Percentiles rank a stretch among this genome's conserved stretches.
These are phyloP conservation scores for Yamadazyma laniorum DNA, from an alignment of 805 yeast species.

Conservation along the genomic window DNA sequence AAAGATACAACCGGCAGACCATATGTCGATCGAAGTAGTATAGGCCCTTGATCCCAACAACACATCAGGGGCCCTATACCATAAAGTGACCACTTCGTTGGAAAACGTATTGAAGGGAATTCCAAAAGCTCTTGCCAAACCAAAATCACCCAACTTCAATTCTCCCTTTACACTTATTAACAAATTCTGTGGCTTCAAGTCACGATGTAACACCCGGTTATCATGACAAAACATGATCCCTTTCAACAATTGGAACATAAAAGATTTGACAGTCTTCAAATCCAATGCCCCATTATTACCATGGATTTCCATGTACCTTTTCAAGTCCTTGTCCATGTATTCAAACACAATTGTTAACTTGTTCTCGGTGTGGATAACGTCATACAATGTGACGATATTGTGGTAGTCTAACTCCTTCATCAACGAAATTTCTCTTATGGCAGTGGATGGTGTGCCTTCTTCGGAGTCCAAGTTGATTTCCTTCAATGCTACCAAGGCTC, in stretches of 20 bases:
- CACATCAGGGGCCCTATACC: conserved; percentile 99
- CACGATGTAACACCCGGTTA: conserved; percentile 79
- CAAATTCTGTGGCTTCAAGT: conserved; percentile 91
- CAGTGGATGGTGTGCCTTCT: conserved; percentile 98
- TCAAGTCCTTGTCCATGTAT: conserved; percentile 88
- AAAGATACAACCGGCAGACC: conserved; percentile 98
- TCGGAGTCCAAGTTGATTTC: conserved; percentile 94
- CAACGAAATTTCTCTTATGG: conserved; percentile 91
- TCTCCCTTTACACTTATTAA: conserved; percentile 88
- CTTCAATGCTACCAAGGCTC: conserved; percentile 88
- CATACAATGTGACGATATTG: conserved; percentile 88
- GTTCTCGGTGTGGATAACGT: conserved; percentile 95
- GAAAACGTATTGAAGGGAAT: conserved; percentile 97
- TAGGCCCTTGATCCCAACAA: conserved; percentile 91
- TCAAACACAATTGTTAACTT: conserved; percentile 92
- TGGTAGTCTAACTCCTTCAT: conserved; percentile 94
- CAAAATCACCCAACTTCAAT: conserved; percentile 93
- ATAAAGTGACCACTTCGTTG: conserved; percentile 94
- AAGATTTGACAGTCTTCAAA: conserved; percentile 73
- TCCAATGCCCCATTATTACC: conserved; percentile 76
- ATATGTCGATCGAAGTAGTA: conserved; percentile 94
- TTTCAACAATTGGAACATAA: conserved; percentile 88
- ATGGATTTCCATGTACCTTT: conserved; percentile 88
- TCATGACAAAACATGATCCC: conserved; percentile 90
- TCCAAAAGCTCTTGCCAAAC: conserved; percentile 95